Base-by-base conservation (phyloP, 1,139 yeast species). In the Scheffersomyces cryptocercus region DNA sequence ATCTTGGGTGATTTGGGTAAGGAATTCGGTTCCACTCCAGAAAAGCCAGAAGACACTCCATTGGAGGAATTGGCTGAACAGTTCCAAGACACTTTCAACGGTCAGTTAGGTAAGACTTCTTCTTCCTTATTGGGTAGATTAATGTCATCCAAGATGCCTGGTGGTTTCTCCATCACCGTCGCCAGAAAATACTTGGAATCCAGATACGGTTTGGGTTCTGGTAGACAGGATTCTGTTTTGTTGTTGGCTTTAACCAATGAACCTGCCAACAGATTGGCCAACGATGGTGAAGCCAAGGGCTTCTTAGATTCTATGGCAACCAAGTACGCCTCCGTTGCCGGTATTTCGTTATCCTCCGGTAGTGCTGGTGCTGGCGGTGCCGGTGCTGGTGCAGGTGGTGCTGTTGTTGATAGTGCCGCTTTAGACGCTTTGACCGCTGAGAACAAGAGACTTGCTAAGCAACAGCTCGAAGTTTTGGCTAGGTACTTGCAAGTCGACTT, bases 21-120 rank as follows among this genome's bases (percentile, higher is more conserved):
- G 70, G 99, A 93, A 72, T 93, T 93, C 61, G 98, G 98, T 56
- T 75, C 95, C 41, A 90, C 98, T 42, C 99, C 99, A 38, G 99
- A 93, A 72, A 93, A 93, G 72, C 98, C 99, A 50, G 99, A 93
- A 73, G 99, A 93, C 62, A 88, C 96, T 41, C 98, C 99, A 52
- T 80, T 93, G 60, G 89, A 83, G 61, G 99, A 93, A 69, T 82
- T 93, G 65, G 97, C 98, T 40, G 98, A 89, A 62, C 85, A 82
- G 61, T 88, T 93, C 81, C 97, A 93, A 70, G 97, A 88, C 55
- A 73, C 91, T 16, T 93, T 89, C 75, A 65, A 71, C 53, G 99
- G 99, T 53, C 80, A 82, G 54, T 80, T 93, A 55, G 99, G 99
- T 65, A 93, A 93, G 70, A 96, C 93, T 60, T 86, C 98, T 3